Base-by-base conservation (phyloP, 768 basidiomycete species). In the Russula abietina region DNA sequence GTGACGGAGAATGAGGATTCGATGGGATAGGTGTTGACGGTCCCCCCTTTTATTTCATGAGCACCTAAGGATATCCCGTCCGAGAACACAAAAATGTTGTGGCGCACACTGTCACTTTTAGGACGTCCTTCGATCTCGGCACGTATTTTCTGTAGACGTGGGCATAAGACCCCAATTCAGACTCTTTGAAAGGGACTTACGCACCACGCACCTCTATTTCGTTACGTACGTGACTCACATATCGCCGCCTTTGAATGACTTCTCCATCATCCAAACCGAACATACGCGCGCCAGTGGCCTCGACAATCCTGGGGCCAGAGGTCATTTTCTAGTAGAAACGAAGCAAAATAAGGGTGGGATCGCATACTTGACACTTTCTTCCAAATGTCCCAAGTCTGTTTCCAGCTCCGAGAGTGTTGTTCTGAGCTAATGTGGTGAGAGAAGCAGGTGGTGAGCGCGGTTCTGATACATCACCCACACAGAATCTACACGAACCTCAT, bases 321-420 rank as follows among this genome's bases (percentile, higher is more conserved):
- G 54, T 56, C 26, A 28, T 52, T 46, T 12, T 32, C 39, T 36
- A 22, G 57, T 24, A 45, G 39, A 24, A 19, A 28, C 11, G 33
- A 19, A 6, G 22, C 8, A 28, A 19, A 41, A 11, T 1, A 48
- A 26, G 57, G 32, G 22, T 41, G 24, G 14, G n/a, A 22, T 51
- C 39, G 22, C 82, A 66, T 73, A 91, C 91, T 84, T 87, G 49
- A 98, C 94, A 70, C 91, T 93, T 70, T 93, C 92, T 55, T 97
- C 94, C n/a, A 98, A 75, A 71, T 93, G 93, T 64, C 93, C 91
- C 26, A 96, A 72, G 75, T 98, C 95, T 0, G 88, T 88, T 70
- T 94, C 91, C 30, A 98, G 76, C 2, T 87, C 76, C 1, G 84
- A 81, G 10, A 98, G 80, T 1, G 89, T 89, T 0, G 85, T 86